phyloP scores from a whole-genome alignment of 2,329 filamentous ascomycete species.

The Sporothrix brunneoviolacea region DNA sequence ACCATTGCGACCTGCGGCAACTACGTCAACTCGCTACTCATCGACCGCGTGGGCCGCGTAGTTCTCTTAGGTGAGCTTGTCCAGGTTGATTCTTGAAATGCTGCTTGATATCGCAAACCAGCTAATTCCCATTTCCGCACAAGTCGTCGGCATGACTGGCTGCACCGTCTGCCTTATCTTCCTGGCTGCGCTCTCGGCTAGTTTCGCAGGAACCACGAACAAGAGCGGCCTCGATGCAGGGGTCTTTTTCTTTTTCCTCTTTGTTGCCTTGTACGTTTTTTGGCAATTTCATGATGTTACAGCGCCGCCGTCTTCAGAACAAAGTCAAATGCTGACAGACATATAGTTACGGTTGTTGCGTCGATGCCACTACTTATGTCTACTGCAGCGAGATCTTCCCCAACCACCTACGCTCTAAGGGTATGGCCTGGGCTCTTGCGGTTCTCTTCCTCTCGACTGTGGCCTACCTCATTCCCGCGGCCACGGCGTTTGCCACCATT shows the following conservation, averaged over 20 bases:
- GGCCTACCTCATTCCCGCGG: background rate
- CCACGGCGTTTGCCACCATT: background rate
- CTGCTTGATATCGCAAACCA: no score
- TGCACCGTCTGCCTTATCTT: background rate
- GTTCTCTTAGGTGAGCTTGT: no score
- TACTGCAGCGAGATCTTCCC: conserved; percentile 13
- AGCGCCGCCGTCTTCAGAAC: no score
- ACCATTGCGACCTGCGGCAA: background rate
- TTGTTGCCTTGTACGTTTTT: background rate
- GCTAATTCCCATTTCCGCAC: no score
- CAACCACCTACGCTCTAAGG: conserved; percentile 9
- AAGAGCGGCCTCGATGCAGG: background rate
- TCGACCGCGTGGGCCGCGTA: background rate
- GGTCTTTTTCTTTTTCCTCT: conserved; percentile 1
- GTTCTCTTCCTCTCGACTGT: conserved; percentile 1
- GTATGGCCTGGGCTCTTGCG: conserved; percentile 1
- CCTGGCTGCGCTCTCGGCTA: background rate
- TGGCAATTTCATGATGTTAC: no score
- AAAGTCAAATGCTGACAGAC: no score
- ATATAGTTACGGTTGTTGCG: background rate
- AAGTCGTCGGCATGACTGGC: background rate
- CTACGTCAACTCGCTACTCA: background rate
- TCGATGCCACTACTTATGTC: conserved; percentile 7
- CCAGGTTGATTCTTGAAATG: no score
- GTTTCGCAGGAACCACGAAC: background rate